Evolutionary conservation across 2,329 filamentous ascomycete species (phyloP).

Genomic region (Penicillium sp.): DNA sequence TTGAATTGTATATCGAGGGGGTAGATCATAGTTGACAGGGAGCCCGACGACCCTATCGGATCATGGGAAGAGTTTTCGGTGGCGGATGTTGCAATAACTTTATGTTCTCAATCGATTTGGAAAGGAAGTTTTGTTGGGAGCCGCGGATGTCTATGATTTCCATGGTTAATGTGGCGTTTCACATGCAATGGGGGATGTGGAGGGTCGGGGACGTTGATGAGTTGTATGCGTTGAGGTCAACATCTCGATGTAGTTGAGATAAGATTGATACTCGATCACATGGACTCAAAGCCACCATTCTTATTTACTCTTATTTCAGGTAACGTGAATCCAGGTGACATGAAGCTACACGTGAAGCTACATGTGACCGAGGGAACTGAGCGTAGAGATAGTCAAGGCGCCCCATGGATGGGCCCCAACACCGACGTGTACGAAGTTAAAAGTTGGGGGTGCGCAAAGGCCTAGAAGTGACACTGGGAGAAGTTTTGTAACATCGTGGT

Average conservation of each 20-base stretch:
- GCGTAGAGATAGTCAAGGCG: not conserved
- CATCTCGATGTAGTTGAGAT: slow-evolving; percentile 8
- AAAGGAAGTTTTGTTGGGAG: not conserved
- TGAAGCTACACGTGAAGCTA: slow-evolving; percentile 13
- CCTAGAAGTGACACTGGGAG: not conserved
- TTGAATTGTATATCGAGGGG: not conserved
- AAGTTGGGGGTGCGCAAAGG: not conserved
- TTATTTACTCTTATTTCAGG: slow-evolving; percentile 6
- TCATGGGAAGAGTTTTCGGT: not conserved
- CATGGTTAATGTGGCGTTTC: not conserved
- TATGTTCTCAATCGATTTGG: not conserved
- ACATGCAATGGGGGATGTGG: not conserved
- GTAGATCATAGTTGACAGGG: not conserved
- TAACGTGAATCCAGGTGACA: slow-evolving; percentile 2
- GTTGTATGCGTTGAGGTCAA: not conserved
- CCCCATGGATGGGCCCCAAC: not conserved
- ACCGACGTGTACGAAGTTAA: not conserved
- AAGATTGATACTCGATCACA: slow-evolving; percentile 15
- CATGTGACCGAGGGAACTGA: slow-evolving; percentile 4
- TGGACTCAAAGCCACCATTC: slow-evolving; percentile 10
- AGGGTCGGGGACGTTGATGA: not conserved
- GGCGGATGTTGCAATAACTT: not conserved
- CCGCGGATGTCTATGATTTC: not conserved
- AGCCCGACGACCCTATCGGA: not conserved
- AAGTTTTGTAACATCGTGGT: not conserved